Base-by-base conservation (phyloP, 2,329 filamentous ascomycete species). In the Penicillium sp. region DNA sequence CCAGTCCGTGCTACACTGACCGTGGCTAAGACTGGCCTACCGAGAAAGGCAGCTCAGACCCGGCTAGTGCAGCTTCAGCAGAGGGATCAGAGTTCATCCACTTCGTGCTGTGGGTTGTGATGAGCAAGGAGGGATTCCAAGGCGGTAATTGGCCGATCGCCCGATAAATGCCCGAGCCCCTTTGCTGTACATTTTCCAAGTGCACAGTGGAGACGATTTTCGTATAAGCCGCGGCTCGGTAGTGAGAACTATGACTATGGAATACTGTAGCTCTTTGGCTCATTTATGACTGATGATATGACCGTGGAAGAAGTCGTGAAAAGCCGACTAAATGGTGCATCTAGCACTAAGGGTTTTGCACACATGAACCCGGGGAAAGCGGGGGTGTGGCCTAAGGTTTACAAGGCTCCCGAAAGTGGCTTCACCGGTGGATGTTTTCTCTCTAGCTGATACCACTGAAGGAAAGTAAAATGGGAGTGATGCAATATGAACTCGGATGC, bases 121-220 rank as follows among this genome's bases (percentile, higher is more conserved):
- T 21, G 36, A 13, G 33, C 2, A 18, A 15, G 9, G 45, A 39
- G 45, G 53, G 54, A 45, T 38, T 38, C 8, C 1, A 29, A 12
- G 1, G 5, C 38, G 28, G 4, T 62, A 58, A 68, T 68, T 69
- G 65, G 66, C 18, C 26, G 26, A 6, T 53, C 2, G 42, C 44
- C 66, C 67, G 67, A 66, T 51, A 67, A 69, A 61, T 65, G 57
- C 42, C 67, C 67, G 67, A 43, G 33, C 42, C 23, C 21, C 45
- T 47, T 46, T 16, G 18, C n/a, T n/a, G 18, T 23, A 47, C 31
- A 33, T 18, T 10, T 10, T 36, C 24, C 24, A 15, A 6, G 15
- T n/a, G 31, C 12, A 34, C 15, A 38, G 34, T 38, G 34, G 16
- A 38, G 7, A 2, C 34, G 9, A 9, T n/a, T 12, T 21, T 23